These are phyloP conservation scores for Paxillus ammoniavirescens DNA, from an alignment of 768 basidiomycete genomes.

Conservation along the genomic window DNA sequence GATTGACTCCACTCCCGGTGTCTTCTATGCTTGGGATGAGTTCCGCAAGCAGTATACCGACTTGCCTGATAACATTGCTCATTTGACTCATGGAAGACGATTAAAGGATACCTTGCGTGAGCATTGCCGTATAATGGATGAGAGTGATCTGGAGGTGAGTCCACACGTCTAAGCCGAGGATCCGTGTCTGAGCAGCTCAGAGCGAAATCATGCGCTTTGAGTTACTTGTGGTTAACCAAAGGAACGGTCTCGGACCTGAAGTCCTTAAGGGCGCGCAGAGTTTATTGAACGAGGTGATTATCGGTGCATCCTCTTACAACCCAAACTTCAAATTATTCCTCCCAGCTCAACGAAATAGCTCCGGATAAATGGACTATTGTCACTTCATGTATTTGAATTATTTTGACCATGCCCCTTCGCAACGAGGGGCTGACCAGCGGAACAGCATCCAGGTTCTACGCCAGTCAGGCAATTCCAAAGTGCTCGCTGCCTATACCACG, in stretches of 20 bases:
- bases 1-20: conserved; percentile 83
- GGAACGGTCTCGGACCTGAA: conserved; percentile 46
- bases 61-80: conserved; percentile 51
- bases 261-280: conserved; percentile 64
- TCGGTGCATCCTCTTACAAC: not conserved
- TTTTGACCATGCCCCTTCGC: not conserved
- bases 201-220: conserved; percentile 77
- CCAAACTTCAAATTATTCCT: not conserved
- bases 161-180: not conserved
- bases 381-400: conserved; percentile 54
- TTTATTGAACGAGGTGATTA: conserved; percentile 52
- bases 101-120: conserved; percentile 73
- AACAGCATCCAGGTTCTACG: conserved; percentile 72
- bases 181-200: conserved; percentile 31
- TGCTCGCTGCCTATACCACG: conserved; percentile 60
- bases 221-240: conserved; percentile 57
- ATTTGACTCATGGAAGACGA: conserved; percentile 73
- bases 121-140: conserved; percentile 61
- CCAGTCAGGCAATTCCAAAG: conserved; percentile 61
- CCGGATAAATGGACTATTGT: conserved; percentile 72
- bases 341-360: conserved; percentile 24
- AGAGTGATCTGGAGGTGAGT: conserved; percentile 53
- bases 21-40: conserved; percentile 72
- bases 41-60: conserved; percentile 60
- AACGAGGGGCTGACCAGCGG: not conserved